Percentiles rank a stretch among this genome's conserved stretches.
Evolutionary conservation across 192 early-diverging fungal species (phyloP).

Genomic region (Linnemannia schmuckeri): DNA sequence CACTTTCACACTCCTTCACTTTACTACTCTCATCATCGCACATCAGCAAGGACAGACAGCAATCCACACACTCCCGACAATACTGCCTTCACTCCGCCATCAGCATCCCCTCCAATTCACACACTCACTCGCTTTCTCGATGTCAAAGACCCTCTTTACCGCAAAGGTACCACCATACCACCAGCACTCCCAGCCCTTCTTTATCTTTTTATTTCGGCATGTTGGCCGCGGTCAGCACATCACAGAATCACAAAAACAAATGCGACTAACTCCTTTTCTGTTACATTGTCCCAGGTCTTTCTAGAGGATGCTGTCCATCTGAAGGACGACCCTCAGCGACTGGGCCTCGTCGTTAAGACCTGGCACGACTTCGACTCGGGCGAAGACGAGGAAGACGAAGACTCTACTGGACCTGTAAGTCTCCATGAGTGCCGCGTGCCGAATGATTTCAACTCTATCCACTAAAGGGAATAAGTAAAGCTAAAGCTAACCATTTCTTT

Average conservation of each 20-base stretch:
- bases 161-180: slow-evolving; percentile 15
- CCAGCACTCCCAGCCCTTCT: background rate
- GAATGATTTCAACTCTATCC: background rate
- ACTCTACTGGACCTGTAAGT: slow-evolving; percentile 34
- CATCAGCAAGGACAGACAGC: background rate
- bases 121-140: background rate
- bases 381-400: slow-evolving; percentile 47
- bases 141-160: slow-evolving; percentile 21
- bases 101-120: background rate
- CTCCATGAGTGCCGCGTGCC: background rate
- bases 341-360: slow-evolving; percentile 55
- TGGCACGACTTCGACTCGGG: slow-evolving; percentile 61
- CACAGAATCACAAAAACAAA: background rate
- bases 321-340: slow-evolving; percentile 38
- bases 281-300: slow-evolving; percentile 33
- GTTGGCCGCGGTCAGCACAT: background rate
- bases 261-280: background rate
- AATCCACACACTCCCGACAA: background rate
- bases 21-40: background rate
- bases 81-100: background rate
- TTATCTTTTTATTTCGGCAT: background rate
- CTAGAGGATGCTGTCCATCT: slow-evolving; percentile 55
- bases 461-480: background rate
- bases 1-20: background rate
- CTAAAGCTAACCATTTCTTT: background rate